Base-by-base conservation (phyloP, 1,139 yeast genomes). In the Blastobotrys ciferrii region DNA sequence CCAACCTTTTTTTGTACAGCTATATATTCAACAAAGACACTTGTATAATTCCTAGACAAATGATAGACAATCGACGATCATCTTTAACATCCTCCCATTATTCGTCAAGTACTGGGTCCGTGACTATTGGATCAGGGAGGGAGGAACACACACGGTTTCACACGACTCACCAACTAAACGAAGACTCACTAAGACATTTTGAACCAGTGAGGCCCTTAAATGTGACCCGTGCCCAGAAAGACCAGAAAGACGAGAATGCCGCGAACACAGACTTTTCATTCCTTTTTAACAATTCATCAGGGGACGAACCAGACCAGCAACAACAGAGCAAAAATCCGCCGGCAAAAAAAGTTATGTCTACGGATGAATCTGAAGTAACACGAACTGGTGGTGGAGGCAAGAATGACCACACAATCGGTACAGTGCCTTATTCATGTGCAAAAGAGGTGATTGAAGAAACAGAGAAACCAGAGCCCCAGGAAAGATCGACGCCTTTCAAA, bases 341-440 rank as follows among this genome's bases (percentile, higher is more conserved):
- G 9, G 28, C 28, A 9, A 23, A 23, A 23, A 23, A 9, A 23
- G 28, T 23, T 23, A 23, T 23, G 28, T 9, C 28, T 23, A 23
- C n/a, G n/a, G n/a, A n/a, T n/a, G n/a, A n/a, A n/a, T n/a, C n/a
- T n/a, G n/a, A n/a, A n/a, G n/a, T n/a, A n/a, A n/a, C n/a, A n/a
- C n/a, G n/a, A n/a, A n/a, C n/a, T n/a, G n/a, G n/a, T n/a, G n/a
- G n/a, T n/a, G n/a, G n/a, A n/a, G n/a, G n/a, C n/a, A n/a, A n/a
- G n/a, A n/a, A n/a, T n/a, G n/a, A n/a, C n/a, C n/a, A n/a, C n/a
- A n/a, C 9, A 23, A 23, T 23, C 28, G 28, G 28, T 6, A 23
- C 42, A 39, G 5, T 36, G 6, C 40, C 40, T 7, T 36, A 36
- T 36, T 15, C 17, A 3, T 15, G 28, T 9, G 40, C 17, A n/a